Percentiles rank a stretch among this genome's conserved stretches.
phyloP scores from a whole-genome alignment of 2,329 filamentous ascomycete species.

The Aureobasidium sp. region DNA sequence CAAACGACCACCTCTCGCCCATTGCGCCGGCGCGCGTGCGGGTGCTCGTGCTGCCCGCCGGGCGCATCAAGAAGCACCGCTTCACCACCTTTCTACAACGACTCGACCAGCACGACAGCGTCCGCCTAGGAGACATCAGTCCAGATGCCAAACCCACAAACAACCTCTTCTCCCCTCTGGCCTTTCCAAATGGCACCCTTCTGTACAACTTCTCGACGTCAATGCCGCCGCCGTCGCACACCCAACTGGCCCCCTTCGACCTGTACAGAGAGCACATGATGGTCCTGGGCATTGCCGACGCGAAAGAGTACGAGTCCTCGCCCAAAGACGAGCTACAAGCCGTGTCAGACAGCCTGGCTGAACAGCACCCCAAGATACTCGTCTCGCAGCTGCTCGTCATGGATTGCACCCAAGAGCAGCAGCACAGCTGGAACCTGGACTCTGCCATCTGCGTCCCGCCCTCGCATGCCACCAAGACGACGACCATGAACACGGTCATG shows the following conservation, averaged over 20 bases:
- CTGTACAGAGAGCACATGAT: conserved; percentile 76
- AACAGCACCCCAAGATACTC: conserved; percentile 65
- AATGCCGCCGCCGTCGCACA: conserved; percentile 67
- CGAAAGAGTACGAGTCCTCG: conserved; percentile 52
- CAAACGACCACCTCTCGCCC: conserved; percentile 79
- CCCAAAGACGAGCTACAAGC: conserved; percentile 19
- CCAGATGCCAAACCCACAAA: conserved; percentile 76
- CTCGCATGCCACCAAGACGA: conserved; percentile 57
- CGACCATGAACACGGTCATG: conserved; percentile 49
- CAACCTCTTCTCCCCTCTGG: conserved; percentile 89
- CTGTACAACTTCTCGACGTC: conserved; percentile 82
- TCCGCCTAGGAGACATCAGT: conserved; percentile 77
- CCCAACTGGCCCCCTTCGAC: conserved; percentile 80
- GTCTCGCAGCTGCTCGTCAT: conserved; percentile 75
- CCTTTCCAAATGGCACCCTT: conserved; percentile 76
- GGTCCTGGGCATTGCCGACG: conserved; percentile 78
- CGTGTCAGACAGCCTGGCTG: conserved; percentile 29
- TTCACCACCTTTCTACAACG: conserved; percentile 72
- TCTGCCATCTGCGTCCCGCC: conserved; percentile 65
- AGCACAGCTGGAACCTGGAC: conserved; percentile 48
- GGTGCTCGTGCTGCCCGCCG: conserved; percentile 77
- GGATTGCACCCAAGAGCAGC: conserved; percentile 54
- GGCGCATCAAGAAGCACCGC: conserved; percentile 70
- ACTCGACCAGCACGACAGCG: conserved; percentile 68
- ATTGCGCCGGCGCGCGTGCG: conserved; percentile 85